phyloP scores from a whole-genome alignment of 805 yeast species.

The Lipomyces mesembrius region DNA sequence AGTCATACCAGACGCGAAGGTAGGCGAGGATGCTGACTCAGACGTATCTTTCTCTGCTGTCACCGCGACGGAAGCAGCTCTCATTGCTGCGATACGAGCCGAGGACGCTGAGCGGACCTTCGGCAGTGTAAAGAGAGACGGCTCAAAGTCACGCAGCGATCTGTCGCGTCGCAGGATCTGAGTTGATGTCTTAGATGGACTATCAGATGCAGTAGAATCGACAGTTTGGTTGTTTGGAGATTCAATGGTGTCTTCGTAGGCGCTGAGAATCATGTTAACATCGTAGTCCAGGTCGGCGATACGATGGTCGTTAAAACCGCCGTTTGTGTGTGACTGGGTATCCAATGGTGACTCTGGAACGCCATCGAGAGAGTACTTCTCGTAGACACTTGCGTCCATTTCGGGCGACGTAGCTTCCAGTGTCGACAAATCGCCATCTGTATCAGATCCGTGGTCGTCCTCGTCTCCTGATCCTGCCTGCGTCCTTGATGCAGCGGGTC shows the following conservation, averaged over 20 bases:
- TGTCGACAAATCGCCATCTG: neutral
- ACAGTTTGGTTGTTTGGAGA: neutral
- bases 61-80: conserved; percentile 2
- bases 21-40: neutral
- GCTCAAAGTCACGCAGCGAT: conserved; percentile 9
- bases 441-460: neutral
- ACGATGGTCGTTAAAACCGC: neutral
- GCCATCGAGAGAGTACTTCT: neutral
- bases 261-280: conserved; percentile 9
- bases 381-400: no score
- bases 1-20: neutral
- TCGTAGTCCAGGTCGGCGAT: conserved; percentile 18
- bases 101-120: conserved; percentile 9
- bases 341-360: neutral
- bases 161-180: neutral
- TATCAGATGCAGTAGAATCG: neutral
- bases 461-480: neutral
- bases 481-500: neutral
- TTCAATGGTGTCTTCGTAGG: conserved; percentile 16
- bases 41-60: neutral
- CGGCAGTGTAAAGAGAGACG: conserved; percentile 3
- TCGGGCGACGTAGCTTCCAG: neutral
- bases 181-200: neutral
- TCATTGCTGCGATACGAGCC: neutral
- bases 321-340: neutral